phyloP scores from a whole-genome alignment of 2,329 filamentous ascomycete species.

The Ophiocordyceps unilateralis region DNA sequence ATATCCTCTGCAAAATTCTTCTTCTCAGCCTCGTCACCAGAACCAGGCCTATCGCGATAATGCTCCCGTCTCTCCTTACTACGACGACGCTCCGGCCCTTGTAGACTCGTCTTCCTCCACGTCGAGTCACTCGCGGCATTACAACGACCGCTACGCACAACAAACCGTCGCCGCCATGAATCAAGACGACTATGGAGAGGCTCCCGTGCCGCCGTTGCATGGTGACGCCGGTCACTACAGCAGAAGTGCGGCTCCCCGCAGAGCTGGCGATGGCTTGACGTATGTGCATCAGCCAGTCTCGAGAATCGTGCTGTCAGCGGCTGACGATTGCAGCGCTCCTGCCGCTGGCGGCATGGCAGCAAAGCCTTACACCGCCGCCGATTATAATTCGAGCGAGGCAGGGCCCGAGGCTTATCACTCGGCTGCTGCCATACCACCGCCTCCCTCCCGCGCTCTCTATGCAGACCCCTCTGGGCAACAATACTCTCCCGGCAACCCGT shows the following conservation, averaged over 20 bases:
- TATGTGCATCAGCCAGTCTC: not conserved
- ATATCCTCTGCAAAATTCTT: slow-evolving; percentile 15
- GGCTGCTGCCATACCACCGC: slow-evolving; percentile 17
- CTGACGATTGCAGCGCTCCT: slow-evolving; percentile 47
- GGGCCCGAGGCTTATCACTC: slow-evolving; percentile 43
- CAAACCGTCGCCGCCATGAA: not conserved
- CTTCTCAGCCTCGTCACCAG: slow-evolving; percentile 6
- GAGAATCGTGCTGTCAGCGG: slow-evolving; percentile 37
- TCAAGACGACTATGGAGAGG: not conserved
- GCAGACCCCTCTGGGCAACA: slow-evolving; percentile 4
- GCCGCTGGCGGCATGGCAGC: slow-evolving; percentile 51
- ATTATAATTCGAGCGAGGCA: slow-evolving; percentile 45
- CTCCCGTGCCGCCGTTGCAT: slow-evolving; percentile 6
- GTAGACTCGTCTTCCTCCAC: slow-evolving; percentile 1
- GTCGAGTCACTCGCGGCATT: slow-evolving; percentile 1
- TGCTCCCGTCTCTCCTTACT: slow-evolving; percentile 7
- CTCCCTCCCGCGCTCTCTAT: slow-evolving; percentile 17
- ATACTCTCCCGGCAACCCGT: slow-evolving; percentile 5
- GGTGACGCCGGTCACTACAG: slow-evolving; percentile 9
- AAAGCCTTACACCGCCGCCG: slow-evolving; percentile 48
- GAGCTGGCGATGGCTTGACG: slow-evolving; percentile 2
- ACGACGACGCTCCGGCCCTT: slow-evolving; percentile 6
- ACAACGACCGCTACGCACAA: not conserved
- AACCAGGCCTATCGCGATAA: slow-evolving; percentile 1
- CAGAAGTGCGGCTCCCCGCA: slow-evolving; percentile 5